Evolutionary conservation across 2,329 filamentous ascomycete genomes (phyloP).

Genomic region (Penicillium sp.): DNA sequence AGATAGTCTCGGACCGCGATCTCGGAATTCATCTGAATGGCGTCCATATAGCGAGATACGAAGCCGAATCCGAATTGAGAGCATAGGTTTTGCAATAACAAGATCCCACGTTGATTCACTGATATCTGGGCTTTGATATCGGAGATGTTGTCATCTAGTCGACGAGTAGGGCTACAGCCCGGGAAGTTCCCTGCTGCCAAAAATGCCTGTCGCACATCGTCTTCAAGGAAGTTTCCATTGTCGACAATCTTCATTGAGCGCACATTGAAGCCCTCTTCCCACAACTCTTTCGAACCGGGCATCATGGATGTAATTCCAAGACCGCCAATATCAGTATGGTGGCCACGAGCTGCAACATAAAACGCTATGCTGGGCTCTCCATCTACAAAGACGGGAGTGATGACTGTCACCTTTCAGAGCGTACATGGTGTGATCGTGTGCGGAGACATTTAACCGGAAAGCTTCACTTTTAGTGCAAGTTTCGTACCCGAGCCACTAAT

Average conservation of each 20-base stretch:
- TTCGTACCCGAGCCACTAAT: neutral
- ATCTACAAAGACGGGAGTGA: neutral
- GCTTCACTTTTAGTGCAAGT: neutral
- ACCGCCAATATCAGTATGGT: neutral
- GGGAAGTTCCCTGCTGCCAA: conserved; percentile 45
- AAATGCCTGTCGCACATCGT: neutral
- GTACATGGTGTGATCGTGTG: neutral
- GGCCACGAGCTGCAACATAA: neutral
- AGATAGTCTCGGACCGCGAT: conserved; percentile 61
- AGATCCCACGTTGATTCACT: conserved; percentile 76
- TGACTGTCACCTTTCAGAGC: neutral
- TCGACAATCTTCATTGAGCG: conserved; percentile 1
- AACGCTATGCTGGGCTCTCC: neutral
- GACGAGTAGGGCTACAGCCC: conserved; percentile 72
- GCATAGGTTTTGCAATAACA: conserved; percentile 20
- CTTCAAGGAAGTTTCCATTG: neutral
- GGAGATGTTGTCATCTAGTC: conserved; percentile 74
- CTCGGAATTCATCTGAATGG: conserved; percentile 69
- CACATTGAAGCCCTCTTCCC: conserved; percentile 3
- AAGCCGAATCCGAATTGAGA: neutral
- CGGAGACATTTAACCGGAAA: neutral
- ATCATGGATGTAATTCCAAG: conserved; percentile 5
- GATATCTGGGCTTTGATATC: conserved; percentile 80
- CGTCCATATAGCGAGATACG: conserved; percentile 37
- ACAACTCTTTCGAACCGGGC: neutral